phyloP scores from a whole-genome alignment of 2,329 filamentous ascomycete genomes.

The Pezicula neosporulosa region DNA sequence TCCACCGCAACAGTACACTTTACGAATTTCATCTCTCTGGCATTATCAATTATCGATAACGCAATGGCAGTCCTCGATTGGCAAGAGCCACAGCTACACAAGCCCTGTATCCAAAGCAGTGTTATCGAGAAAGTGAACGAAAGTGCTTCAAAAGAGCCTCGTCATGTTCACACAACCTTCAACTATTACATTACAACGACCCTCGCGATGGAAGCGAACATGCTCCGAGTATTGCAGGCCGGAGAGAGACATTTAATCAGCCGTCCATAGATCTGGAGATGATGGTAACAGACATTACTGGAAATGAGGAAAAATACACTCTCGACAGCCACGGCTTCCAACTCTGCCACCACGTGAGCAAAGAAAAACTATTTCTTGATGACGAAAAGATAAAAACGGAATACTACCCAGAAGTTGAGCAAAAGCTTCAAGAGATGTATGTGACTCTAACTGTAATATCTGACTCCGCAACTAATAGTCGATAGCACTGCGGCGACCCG shows the following conservation, averaged over 20 bases:
- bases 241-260: neutral
- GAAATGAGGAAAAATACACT: constrained; percentile 57
- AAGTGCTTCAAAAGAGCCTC: too few relatives aligned
- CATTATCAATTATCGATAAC: too few relatives aligned
- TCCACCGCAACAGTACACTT: too few relatives aligned
- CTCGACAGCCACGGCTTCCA: constrained; percentile 76
- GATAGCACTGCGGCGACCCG: constrained; percentile 27
- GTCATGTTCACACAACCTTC: too few relatives aligned
- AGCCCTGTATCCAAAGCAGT: too few relatives aligned
- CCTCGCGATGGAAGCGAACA: neutral
- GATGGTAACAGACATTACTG: constrained; percentile 60
- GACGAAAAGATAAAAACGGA: constrained; percentile 61
- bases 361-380: constrained; percentile 58
- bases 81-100: too few relatives aligned
- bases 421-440: constrained; percentile 53
- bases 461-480: neutral
- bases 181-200: neutral
- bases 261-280: neutral
- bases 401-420: constrained; percentile 82
- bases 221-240: neutral
- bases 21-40: too few relatives aligned
- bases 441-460: neutral
- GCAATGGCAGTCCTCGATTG: too few relatives aligned
- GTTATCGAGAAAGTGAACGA: too few relatives aligned
- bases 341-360: constrained; percentile 52